Evolutionary conservation across 176 grass and related monocot genomes (phyloP), one percentile per base, ranked within the genome.

Genomic region (Aegilops tauschii): DNA sequence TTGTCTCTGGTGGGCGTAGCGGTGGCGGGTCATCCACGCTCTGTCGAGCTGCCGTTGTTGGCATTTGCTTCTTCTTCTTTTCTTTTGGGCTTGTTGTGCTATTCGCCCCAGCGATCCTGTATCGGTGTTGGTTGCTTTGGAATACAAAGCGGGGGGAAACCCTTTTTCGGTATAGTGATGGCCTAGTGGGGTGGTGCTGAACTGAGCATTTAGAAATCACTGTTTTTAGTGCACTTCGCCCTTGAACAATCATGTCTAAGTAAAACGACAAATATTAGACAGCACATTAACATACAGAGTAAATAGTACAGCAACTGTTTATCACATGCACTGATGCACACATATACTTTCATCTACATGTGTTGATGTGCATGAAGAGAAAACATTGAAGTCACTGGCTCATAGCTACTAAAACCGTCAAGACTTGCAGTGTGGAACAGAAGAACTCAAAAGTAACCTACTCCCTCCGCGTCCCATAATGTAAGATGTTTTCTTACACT

Each of bases 371-470:
- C 73, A 76, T 50, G 77, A 80, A 84, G 6, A 74, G 12, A 40
- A 34, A 31, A 52, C 7, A 32, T 47, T 39, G 36, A 58, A 85
- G 12, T 50, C 25, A 58, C 31, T 56, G 52, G 17, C 52, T 56
- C 52, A 17, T 56, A 54, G 5, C 40, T 74, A 64, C 17, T 65
- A 32, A 73, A 89, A 78, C 0, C 31, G 23, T 77, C 6, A 89
- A 64, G 50, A 42, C 27, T 73, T 66, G 76, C 56, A 54, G 47
- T 21, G 2, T 42, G 23, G 40, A 83, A 73, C 40, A n/a, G 25
- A 58, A 89, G 52, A 72, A 28, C 40, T 78, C 6, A 87, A 69
- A 82, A 76, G 62, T 71, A 81, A 85, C 49, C 23, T 62, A 35
- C 34, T 35, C 34, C 34, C 34, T 35, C 34, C 34, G 5, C 34